Evolutionary conservation across 1,139 yeast species (phyloP), one percentile per base, ranked within the genome.

Genomic region (Barnettozyma hawaiiensis): DNA sequence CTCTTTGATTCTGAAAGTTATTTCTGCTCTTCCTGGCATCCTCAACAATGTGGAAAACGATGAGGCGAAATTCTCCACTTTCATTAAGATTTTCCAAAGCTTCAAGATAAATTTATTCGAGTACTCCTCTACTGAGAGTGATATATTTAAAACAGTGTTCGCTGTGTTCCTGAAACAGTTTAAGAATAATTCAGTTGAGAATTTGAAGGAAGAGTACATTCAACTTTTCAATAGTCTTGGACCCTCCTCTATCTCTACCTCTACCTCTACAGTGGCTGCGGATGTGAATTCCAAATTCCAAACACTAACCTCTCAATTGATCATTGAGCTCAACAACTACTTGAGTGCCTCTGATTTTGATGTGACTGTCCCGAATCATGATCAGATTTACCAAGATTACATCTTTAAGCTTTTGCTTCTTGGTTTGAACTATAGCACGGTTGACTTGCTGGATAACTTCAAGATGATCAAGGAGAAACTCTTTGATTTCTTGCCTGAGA

Each of bases 261-360:
- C 34, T 5, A 45, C 40, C 10, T 50, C 54, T 2, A 38, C 53
- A 2, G 35, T 38, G 7, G n/a, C 54, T 3, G 48, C 49, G 14
- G 48, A 60, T 10, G 46, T 50, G 15, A 31, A 53, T 3, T 40
- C 48, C 7, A 7, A 53, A 0, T 47, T 43, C 32, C 55, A 54
- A 26, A 54, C 53, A 22, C 31, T 54, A 1, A 31, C 56, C 2
- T 41, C 55, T 11, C 62, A 56, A 33, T 27, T 58, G 3, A 28
- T 23, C 0, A 43, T 54, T 14, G 55, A 50, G 20, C 33, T 61
- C 3, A 37, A 37, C 1, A 53, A 51, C 11, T 41, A 37, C 16
- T 12, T 53, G 12, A 45, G 37, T 16, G 40, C 43, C 21, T 7
- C 36, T 2, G 49, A 41, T 6, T 45, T 45, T 32, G 44, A 41